Evolutionary conservation across 495 filamentous ascomycete species (phyloP), one percentile per base, ranked within the genome.

Genomic region (Penicillium soppii): DNA sequence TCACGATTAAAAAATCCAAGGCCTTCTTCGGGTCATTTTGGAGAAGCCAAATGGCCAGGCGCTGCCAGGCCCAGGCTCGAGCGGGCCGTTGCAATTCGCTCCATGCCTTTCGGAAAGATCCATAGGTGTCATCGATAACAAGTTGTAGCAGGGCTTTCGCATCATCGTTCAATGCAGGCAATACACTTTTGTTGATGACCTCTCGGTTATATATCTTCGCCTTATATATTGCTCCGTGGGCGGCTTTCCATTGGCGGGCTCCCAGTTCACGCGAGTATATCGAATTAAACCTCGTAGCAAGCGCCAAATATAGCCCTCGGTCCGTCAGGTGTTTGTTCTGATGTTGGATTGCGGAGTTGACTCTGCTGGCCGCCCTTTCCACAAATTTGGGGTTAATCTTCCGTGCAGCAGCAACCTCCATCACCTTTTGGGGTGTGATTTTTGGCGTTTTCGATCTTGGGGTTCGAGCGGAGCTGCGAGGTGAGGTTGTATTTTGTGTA

Each of bases 11-110:
- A 42, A 87, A 75, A 10, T 69, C 61, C 22, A 77, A 59, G 3
- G 77, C 61, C 25, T 59, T 52, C 16, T 66, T 53, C 1, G 76
- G 77, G 22, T 65, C 63, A 41, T 74, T 68, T n/a, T 70, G 56
- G 21, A 88, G 54, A 21, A 81, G 61, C 58, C 72, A 74, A 15
- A 81, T 63, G 44, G 86, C 79, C 20, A 83, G 48, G 2, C 69
- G 55, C 26, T 70, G 68, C 85, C 84, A 88, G 29, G 60, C 48
- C 19, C 9, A 32, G 26, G 64, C 52, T 30, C 75, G 78, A 13
- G 32, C 53, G 2, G 42, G 9, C 15, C 46, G 56, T 10, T 58
- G 20, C 32, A 73, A 42, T 19, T 25, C 32, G 3, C 61, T 53
- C 82, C 81, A 85, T n/a, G 51, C 46, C 15, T 68, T 54, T 40